Conservation (phyloP, 768 basidiomycete genomes). For the Hydnomerulius pinastri region DNA sequence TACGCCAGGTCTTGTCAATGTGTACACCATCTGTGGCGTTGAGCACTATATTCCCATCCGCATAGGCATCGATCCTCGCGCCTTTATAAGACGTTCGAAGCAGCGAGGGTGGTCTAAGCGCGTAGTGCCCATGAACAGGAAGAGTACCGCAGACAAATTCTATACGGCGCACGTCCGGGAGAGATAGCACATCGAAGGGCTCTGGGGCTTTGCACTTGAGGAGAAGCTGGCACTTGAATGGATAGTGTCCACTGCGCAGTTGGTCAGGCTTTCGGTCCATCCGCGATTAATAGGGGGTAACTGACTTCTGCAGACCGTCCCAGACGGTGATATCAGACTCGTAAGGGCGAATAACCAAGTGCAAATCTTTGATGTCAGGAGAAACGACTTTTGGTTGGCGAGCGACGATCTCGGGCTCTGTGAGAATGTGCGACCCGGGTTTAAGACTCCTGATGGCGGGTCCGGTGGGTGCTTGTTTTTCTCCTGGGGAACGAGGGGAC, state of each 20-base stretch:
- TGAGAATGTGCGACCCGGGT: neutral
- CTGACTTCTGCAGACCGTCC: slow-evolving; percentile 24
- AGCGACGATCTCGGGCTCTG: neutral
- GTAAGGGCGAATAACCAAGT: slow-evolving; percentile 11
- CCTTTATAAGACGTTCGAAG: slow-evolving; percentile 20
- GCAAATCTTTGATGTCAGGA: slow-evolving; percentile 10
- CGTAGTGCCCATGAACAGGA: slow-evolving; percentile 5
- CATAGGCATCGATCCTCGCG: neutral
- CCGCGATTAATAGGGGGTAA: neutral
- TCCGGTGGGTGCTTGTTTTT: neutral
- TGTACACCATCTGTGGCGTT: slow-evolving; percentile 19
- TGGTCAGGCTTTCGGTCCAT: neutral
- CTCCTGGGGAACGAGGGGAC: neutral
- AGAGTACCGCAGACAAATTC: slow-evolving; percentile 24
- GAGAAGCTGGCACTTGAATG: slow-evolving; percentile 26
- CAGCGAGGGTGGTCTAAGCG: neutral
- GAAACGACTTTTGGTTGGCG: neutral
- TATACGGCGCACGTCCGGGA: slow-evolving; percentile 13
- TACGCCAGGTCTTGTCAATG: slow-evolving; percentile 23
- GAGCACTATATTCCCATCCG: neutral
- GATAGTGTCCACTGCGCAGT: slow-evolving; percentile 13
- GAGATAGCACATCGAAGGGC: slow-evolving; percentile 6
- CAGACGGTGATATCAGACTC: slow-evolving; percentile 25
- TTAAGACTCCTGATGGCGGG: neutral
- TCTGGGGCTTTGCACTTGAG: slow-evolving; percentile 16